Percentiles rank a stretch among this genome's conserved stretches.
Conservation (phyloP, 2,329 filamentous ascomycete genomes). For the Lachnellula occidentalis region DNA sequence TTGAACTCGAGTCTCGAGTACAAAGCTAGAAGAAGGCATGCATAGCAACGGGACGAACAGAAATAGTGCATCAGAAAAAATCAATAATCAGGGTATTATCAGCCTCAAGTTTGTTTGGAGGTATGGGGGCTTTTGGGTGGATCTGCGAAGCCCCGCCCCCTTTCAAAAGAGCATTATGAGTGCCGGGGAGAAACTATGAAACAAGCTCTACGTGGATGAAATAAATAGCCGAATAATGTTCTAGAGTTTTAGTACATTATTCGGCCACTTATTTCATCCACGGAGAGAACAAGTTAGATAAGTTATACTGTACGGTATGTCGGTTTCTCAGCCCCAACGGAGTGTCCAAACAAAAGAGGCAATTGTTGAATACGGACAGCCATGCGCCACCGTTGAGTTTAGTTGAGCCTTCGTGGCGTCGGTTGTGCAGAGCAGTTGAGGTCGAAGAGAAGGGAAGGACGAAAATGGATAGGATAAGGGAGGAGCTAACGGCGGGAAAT, state of each 20-base stretch:
- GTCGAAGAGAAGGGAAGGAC: not conserved
- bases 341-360: too few species aligned
- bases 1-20: not conserved
- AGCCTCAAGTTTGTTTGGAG: not conserved
- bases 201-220: too few species aligned
- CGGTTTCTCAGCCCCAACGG: not conserved
- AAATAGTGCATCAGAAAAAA: not conserved
- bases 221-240: too few species aligned
- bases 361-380: not conserved
- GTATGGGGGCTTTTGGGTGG: not conserved
- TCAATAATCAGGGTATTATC: not conserved
- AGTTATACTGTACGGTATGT: too few species aligned
- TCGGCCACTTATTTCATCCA: too few species aligned
- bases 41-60: not conserved
- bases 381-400: not conserved
- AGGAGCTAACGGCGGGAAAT: not conserved
- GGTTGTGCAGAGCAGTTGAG: not conserved
- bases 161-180: not conserved
- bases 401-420: not conserved
- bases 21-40: not conserved
- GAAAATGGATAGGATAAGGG: not conserved
- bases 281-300: too few species aligned
- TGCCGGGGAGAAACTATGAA: too few species aligned
- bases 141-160: conserved; percentile 1
- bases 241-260: too few species aligned